Evolutionary conservation across 805 yeast genomes (phyloP), one percentile per base, ranked within the genome.

Genomic region (Sugiyamaella smithiae): DNA sequence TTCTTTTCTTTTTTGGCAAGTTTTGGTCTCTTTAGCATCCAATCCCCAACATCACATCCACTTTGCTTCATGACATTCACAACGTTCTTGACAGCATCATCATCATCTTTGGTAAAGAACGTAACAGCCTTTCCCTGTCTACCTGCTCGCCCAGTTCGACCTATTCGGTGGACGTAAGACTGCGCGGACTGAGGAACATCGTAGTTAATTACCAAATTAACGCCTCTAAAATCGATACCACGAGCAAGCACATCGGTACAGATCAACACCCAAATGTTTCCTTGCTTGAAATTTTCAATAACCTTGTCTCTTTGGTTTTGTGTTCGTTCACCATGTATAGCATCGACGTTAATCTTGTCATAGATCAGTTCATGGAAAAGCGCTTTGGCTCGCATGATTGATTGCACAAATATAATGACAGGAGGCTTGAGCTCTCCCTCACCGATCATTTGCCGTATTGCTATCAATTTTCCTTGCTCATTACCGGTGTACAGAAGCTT

Each of bases 111-210:
- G 22, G 99, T 91, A 71, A 86, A 93, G 56, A 90, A 83, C 0
- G 99, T 93, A 16, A 93, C 80, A 0, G 98, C 97, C 58, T 76
- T 77, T 49, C 99, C 99, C 6, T 69, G 61, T 52, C 85, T 80
- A 1, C 96, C 96, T 46, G 88, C 96, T 75, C 99, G 84, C 57
- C 99, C 99, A 1, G 99, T 91, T 75, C 99, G 85, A 67, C 99
- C 99, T 60, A 93, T 88, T 70, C 99, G 81, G 67, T 93, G 99
- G 40, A 93, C 97, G 65, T 93, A 93, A 0, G 96, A 84, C 67
- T 91, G 97, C 0, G 97, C 88, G 38, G 85, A 80, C 59, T 82
- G 86, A 14, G 99, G 99, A 9, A 93, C 96, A 68, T 93, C 99
- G 66, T 93, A 93, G 68, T 93, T 93, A 57, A 93, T 87, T 35